Conservation (phyloP, 495 filamentous ascomycete genomes). For the Penicillium longicatenatum region DNA sequence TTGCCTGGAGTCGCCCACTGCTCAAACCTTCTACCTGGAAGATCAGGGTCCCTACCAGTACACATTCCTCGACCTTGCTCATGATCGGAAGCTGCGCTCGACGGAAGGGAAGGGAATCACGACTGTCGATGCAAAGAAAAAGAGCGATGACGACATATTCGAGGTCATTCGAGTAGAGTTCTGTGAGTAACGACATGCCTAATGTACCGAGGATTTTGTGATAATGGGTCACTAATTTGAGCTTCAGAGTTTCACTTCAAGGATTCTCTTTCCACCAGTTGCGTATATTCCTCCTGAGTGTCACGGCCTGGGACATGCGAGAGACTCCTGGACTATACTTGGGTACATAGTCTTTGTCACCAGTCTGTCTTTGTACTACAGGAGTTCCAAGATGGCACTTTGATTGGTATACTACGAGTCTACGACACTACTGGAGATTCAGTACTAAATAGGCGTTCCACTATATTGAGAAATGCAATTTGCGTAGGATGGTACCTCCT, state of each 20-base stretch:
- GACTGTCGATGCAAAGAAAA: neutral
- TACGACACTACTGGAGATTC: too few species aligned
- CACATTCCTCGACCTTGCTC: neutral
- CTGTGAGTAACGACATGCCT: neutral
- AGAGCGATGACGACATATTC: neutral
- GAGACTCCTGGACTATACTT: neutral
- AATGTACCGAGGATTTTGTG: too few species aligned
- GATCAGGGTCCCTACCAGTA: neutral
- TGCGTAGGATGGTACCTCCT: too few species aligned
- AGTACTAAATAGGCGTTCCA: too few species aligned
- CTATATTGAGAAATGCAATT: too few species aligned
- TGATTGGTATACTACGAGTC: too few species aligned
- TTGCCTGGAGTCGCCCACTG: neutral
- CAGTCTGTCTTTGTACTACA: too few species aligned
- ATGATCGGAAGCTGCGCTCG: neutral
- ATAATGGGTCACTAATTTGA: neutral
- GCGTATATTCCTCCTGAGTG: neutral
- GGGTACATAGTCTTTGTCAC: too few species aligned
- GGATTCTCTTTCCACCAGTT: neutral
- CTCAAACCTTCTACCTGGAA: neutral
- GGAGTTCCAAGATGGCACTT: too few species aligned
- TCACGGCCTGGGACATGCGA: neutral
- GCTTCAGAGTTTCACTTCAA: neutral
- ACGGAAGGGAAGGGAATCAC: neutral
- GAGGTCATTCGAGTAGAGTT: conserved; percentile 1